Percentiles rank a stretch among this genome's conserved stretches.
Conservation (phyloP, 2,329 filamentous ascomycete genomes). For the Curvularia sp. region DNA sequence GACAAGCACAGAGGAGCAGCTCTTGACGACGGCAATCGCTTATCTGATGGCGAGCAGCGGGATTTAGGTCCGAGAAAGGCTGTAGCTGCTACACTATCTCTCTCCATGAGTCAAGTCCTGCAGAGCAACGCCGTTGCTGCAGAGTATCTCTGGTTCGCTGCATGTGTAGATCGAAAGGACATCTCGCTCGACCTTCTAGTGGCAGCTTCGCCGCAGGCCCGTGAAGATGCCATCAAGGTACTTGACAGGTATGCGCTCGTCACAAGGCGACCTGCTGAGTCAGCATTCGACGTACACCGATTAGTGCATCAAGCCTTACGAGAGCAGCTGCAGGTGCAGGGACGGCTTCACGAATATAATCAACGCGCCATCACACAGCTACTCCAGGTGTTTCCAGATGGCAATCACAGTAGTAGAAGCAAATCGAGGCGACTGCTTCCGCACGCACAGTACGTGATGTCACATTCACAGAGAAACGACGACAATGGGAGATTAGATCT, state of each 20-base stretch:
- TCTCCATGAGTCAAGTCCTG: not conserved
- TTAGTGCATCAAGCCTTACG: slow-evolving; percentile 20
- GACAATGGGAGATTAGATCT: not conserved
- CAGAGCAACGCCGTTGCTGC: slow-evolving; percentile 43
- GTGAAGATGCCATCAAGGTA: not conserved
- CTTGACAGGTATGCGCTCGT: not conserved
- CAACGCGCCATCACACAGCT: slow-evolving; percentile 18
- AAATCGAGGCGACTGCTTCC: slow-evolving; percentile 31
- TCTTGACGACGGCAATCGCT: slow-evolving; percentile 40
- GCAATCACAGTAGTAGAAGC: slow-evolving; percentile 26
- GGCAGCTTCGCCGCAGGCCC: slow-evolving; percentile 3
- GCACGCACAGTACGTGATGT: slow-evolving; percentile 25
- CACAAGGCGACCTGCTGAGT: not conserved
- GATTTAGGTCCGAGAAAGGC: too few relatives aligned
- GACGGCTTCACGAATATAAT: slow-evolving; percentile 14
- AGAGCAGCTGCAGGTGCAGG: slow-evolving; percentile 15
- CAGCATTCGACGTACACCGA: not conserved
- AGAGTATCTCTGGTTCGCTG: slow-evolving; percentile 51
- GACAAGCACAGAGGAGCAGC: not conserved
- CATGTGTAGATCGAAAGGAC: slow-evolving; percentile 43
- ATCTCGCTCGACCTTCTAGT: slow-evolving; percentile 28
- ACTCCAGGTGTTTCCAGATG: slow-evolving; percentile 23
- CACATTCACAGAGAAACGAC: slow-evolving; percentile 5
- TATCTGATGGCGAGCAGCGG: slow-evolving; percentile 38
- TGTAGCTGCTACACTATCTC: too few relatives aligned